Conservation (phyloP, 768 basidiomycete genomes). For the Pisolithus tinctorius region DNA sequence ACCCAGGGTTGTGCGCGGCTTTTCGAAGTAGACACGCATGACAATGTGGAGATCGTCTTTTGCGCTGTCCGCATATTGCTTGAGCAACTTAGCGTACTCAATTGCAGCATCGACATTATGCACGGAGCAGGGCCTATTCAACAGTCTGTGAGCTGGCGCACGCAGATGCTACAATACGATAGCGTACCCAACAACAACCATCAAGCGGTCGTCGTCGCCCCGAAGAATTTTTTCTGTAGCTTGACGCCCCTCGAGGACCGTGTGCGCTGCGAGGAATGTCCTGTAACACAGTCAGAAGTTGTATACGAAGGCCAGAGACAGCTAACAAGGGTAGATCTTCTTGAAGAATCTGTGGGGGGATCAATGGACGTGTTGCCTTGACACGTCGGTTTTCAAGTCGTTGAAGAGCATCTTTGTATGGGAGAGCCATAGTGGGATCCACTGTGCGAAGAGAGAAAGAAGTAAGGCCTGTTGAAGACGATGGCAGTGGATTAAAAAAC, state of each 20-base stretch:
- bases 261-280: conserved; percentile 75
- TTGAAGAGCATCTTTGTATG: conserved; percentile 72
- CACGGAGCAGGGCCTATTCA: conserved; percentile 81
- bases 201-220: conserved; percentile 86
- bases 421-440: conserved; percentile 57
- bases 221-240: conserved; percentile 72
- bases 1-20: conserved; percentile 91
- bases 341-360: conserved; percentile 90
- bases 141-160: conserved; percentile 4
- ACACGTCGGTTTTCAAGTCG: conserved; percentile 86
- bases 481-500: conserved; percentile 1
- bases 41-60: conserved; percentile 87
- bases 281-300: conserved; percentile 30
- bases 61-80: conserved; percentile 70
- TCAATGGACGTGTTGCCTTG: conserved; percentile 79
- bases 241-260: conserved; percentile 80
- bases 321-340: conserved; percentile 86
- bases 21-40: conserved; percentile 99
- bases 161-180: background rate
- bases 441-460: conserved; percentile 9
- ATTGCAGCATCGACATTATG: conserved; percentile 82
- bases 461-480: conserved; percentile 15
- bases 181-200: conserved; percentile 83
- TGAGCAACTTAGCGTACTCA: conserved; percentile 79
- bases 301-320: background rate